These are phyloP conservation scores for Tricholoma sp. DNA, from an alignment of 768 basidiomycete species.

Conservation along the genomic window DNA sequence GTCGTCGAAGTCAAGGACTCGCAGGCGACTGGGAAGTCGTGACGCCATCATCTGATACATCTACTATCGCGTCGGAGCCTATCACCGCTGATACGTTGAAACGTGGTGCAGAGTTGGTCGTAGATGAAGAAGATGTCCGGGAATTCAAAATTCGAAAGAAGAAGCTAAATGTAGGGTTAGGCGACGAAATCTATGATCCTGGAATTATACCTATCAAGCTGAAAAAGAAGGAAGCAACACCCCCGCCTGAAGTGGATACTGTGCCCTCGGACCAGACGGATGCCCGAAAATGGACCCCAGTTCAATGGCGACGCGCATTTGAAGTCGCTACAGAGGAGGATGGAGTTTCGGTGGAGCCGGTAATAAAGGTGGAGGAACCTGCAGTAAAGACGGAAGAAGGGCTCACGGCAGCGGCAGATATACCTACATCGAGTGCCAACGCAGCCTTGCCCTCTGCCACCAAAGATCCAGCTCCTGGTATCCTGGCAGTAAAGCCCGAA, in stretches of 20 bases:
- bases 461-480: neutral
- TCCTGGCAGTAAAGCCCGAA: neutral
- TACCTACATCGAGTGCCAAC: neutral
- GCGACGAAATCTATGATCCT: conserved; percentile 82
- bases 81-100: conserved; percentile 19
- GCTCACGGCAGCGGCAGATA: neutral
- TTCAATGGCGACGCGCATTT: conserved; percentile 27
- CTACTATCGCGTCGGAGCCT: conserved; percentile 17
- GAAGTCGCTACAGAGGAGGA: conserved; percentile 3
- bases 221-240: conserved; percentile 49
- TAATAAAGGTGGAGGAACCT: conserved; percentile 13
- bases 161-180: conserved; percentile 53
- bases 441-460: neutral
- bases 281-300: conserved; percentile 29
- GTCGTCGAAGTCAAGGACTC: conserved; percentile 58
- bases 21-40: conserved; percentile 80
- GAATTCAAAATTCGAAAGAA: conserved; percentile 68
- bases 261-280: conserved; percentile 8
- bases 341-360: conserved; percentile 6
- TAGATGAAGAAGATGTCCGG: conserved; percentile 49
- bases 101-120: conserved; percentile 32
- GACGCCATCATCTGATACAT: conserved; percentile 15
- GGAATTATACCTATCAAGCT: conserved; percentile 61
- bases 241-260: conserved; percentile 9
- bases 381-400: neutral